Evolutionary conservation across 345 rosid genomes (phyloP), one percentile per base, ranked within the genome.

Genomic region (Conringia planisiliqua): DNA sequence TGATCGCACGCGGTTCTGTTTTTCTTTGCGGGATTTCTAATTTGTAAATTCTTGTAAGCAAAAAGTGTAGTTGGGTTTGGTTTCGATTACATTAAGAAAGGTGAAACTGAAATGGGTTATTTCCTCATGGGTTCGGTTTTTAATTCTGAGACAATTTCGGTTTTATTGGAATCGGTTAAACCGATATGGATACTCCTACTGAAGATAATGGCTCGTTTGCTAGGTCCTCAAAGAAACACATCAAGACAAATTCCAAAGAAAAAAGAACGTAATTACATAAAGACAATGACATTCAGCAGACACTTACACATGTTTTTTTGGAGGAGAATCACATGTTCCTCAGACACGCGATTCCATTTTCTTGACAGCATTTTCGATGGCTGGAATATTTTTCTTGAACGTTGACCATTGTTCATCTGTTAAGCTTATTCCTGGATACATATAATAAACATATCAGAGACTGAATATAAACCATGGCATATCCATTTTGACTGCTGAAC

Each of bases 391-490:
- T 81, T 82, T 84, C 73, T 76, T 83, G 13, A 94, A 83, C 17
- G 56, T 59, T 16, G 86, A 70, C 98, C 98, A 94, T 51, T 94
- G 98, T 11, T 94, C 96, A 77, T 83, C 90, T 1, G 90, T 87
- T 83, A 94, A 81, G 79, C 96, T 87, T 80, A 91, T 94, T 51
- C 98, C 98, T 94, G 84, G 4, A 61, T 13, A 27, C 18, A 72
- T 3, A 67, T 13, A 51, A 75, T 4, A 12, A 30, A 22, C 4
- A 24, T 1, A 66, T 35, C 16, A 50, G 30, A 22, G 30, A 22
- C 56, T 46, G 12, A 14, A 63, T 51, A 47, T 51, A 16, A 24
- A 56, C 17, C 56, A 22, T 27, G 68, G 22, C 30, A 55, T 22
- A 24, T 47, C 12, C 48, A 43, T 43, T 38, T 38, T 38, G 42